Evolutionary conservation across 352 stramenopile species (phyloP), one percentile per base, ranked within the genome.

Genomic region (Phytophthora fragariaefolia): DNA sequence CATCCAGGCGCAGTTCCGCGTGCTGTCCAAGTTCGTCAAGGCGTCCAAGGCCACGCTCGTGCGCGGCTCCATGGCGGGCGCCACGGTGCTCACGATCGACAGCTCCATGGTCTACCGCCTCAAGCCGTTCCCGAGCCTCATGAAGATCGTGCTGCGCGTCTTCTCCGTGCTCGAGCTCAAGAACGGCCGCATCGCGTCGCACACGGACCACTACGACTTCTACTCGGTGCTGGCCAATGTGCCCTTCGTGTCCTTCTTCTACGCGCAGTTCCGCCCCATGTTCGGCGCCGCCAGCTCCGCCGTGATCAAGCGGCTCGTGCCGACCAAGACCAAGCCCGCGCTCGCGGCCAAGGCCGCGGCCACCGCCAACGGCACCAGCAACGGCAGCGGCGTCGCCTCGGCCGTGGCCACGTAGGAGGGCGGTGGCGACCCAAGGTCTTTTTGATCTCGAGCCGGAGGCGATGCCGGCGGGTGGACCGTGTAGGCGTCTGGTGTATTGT

Each of bases 151-250:
- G 58, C 71, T 95, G 53, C 83, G 87, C 36, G 80, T 92, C 38
- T 95, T 95, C 66, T 91, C 82, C 26, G 83, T 95, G 36, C 82
- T 93, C 13, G 85, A 95, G 75, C 83, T 95, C 46, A 86, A 90
- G 68, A 90, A 92, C 56, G 80, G 80, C 58, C 86, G 87, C 58
- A 84, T 95, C 58, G 79, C 83, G 17, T 85, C 73, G 30, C 87
- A 95, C 74, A 95, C 87, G 66, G 87, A 95, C 67, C 87, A 95
- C 69, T 95, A 75, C 58, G 85, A 93, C 63, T 89, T 95, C 27
- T 91, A 89, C 64, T 92, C 85, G 58, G 87, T 95, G 61, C 62
- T 95, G 36, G 67, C 82, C 26, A 93, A 92, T 69, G 71, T 95
- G 18, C 87, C 87, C 38, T 79, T 95, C 38, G 70, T 92, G 5